Evolutionary conservation across 176 grass and related monocot genomes (phyloP), one percentile per base, ranked within the genome.

Genomic region (Phyllostachys edulis): DNA sequence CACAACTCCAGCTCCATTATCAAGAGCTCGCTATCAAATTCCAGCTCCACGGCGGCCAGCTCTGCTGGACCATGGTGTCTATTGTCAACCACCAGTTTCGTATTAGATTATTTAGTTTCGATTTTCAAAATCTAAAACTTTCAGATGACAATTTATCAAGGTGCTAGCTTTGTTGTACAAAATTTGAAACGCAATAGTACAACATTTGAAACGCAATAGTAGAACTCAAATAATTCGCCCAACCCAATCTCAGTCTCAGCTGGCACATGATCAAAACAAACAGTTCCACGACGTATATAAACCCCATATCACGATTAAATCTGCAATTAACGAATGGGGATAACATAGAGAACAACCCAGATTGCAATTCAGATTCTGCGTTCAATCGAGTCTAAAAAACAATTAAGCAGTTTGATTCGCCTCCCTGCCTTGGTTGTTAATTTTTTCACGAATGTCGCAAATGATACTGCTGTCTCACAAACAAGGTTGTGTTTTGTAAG

Each of bases 401-500:
- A 3, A 0, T 3, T 21, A 1, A 56, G 21, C 1, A 11, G 7
- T 59, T 21, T 2, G 18, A 56, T 8, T 27, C n/a, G 1, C 7
- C 24, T 50, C 41, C 41, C 42, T 47, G n/a, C 13, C 13, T 16
- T 0, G n/a, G 11, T 14, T 45, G 68, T 39, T 37, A 7, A 1
- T 34, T 45, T 76, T 5, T 17, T 2, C 12, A 20, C 0, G 17
- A 21, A 72, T 76, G 52, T 85, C 7, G 88, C 88, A 90, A 57
- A 56, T 14, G 64, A 51, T 40, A 65, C 45, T 1, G 5, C 37
- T 12, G 26, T 49, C 88, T 57, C 65, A 39, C 56, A 57, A 77
- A 39, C 67, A 66, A 7, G 38, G 5, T 18, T 4, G n/a, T 3
- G 45, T 29, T 80, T 27, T 56, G 69, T 37, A 34, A 80, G 76